A percentile compares a stretch with the other conserved stretches of the same genome.
phyloP scores from a whole-genome alignment of 2,329 filamentous ascomycete genomes.

The Penicillium hordei region DNA sequence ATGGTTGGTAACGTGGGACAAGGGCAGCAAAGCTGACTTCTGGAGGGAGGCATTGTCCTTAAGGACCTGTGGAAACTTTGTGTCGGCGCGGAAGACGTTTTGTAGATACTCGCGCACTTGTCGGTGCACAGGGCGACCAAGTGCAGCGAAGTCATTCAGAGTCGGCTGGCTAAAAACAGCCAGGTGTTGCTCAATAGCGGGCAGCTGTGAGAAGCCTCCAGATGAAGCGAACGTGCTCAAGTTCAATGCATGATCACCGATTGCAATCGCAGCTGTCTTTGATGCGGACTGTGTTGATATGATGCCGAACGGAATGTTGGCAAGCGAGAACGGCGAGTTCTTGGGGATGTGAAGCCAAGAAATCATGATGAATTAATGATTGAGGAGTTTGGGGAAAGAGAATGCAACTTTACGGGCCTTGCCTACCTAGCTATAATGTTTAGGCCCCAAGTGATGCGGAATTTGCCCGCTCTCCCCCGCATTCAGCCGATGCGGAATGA shows the following conservation, averaged over 20 bases:
- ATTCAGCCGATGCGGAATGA: slow-evolving; percentile 22
- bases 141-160: slow-evolving; percentile 70
- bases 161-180: slow-evolving; percentile 64
- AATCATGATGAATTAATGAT: slow-evolving; percentile 36
- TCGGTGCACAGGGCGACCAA: slow-evolving; percentile 67
- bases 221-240: slow-evolving; percentile 61
- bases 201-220: slow-evolving; percentile 60
- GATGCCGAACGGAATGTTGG: slow-evolving; percentile 82
- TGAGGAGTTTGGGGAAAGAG: slow-evolving; percentile 6
- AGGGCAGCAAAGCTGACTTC: slow-evolving; percentile 58
- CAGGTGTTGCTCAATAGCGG: slow-evolving; percentile 58
- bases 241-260: slow-evolving; percentile 71
- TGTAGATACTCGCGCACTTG: slow-evolving; percentile 70
- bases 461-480: slow-evolving; percentile 20
- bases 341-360: slow-evolving; percentile 63
- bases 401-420: background rate
- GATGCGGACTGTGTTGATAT: slow-evolving; percentile 60
- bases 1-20: slow-evolving; percentile 62
- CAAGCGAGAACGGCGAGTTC: slow-evolving; percentile 68
- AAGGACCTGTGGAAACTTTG: slow-evolving; percentile 60
- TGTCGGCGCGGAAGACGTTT: slow-evolving; percentile 61
- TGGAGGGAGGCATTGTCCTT: slow-evolving; percentile 61
- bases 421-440: slow-evolving; percentile 5
- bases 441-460: slow-evolving; percentile 13
- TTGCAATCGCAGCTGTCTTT: slow-evolving; percentile 67